Evolutionary conservation across 495 filamentous ascomycete genomes (phyloP), one percentile per base, ranked within the genome.

Genomic region (Aspergillus ostianus): DNA sequence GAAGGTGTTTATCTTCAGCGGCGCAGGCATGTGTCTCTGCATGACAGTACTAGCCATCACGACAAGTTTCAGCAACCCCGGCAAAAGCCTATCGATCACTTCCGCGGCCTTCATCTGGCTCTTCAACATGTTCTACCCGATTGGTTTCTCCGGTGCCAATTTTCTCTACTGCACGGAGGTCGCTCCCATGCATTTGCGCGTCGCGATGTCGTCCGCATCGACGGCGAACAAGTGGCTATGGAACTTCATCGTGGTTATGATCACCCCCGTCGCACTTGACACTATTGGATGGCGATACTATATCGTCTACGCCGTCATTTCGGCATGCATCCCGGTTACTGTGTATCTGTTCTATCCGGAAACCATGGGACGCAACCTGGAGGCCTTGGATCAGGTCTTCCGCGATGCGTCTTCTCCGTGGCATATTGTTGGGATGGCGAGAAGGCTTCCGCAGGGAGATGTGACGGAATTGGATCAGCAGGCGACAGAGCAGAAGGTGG

Each of bases 311-410:
- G 63, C 67, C 2, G 62, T 68, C 0, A 66, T 72, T 13, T 70
- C 68, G 45, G 67, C 53, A 51, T 53, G 62, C n/a, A 56, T 57
- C n/a, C 57, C 66, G 6, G 84, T 81, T 0, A 67, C 74, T 3
- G 78, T 88, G 45, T 87, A 84, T 63, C 82, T 85, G 69, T 84
- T 85, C 74, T 88, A 83, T 67, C 64, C 64, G 2, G 64, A 66
- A 32, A 66, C 64, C 2, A 66, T 59, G 53, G 54, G 57, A 6
- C 53, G 53, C 47, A 53, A 46, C 30, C 57, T 66, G 3, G 59
- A 66, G 47, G 57, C 59, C 49, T 30, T 66, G 20, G 57, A 66
- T 8, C 53, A 55, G 19, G 44, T 66, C 4, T 66, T 66, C 46
- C 55, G 51, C 15, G 57, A 62, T 15, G 54, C 49, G 13, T 18